Base-by-base conservation (phyloP, 441 rosid species). In the Mallotus repandus region DNA sequence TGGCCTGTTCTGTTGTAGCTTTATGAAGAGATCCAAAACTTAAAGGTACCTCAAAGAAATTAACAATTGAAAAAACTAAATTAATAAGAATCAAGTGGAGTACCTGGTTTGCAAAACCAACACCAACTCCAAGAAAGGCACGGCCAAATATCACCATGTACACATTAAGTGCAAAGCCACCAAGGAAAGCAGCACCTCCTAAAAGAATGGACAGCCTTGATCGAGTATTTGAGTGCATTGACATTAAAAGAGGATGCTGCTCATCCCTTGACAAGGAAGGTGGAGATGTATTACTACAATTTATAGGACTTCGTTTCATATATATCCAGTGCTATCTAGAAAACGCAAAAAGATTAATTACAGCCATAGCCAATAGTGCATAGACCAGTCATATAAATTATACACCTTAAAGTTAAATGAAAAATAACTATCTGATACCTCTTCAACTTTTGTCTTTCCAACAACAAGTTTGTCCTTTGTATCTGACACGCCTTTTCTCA, bases 371-470 rank as follows among this genome's bases (percentile, higher is more conserved):
- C 41, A 35, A 35, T 35, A 35, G 32, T 15, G 35, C 12, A 29
- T 53, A 60, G 48, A 48, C 18, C 25, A 56, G 22, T 56, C 68
- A n/a, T 29, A 41, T 65, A 11, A 66, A 74, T 19, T 4, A 38
- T 49, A 25, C 21, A 25, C 54, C 60, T 16, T 52, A 63, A 41
- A 58, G 35, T 6, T 48, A n/a, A 68, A 57, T 68, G 12, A 15
- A 45, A n/a, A 45, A n/a, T 25, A 41, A 71, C 21, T 38, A 22
- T 9, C 49, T 35, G 3, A 45, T 2, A 94, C 99, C 99, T 94
- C 99, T 88, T 91, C 97, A 19, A 92, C 91, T 86, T 92, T 94
- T n/a, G 76, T 87, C 82, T 94, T 94, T 80, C 99, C 99, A 74
- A 92, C 93, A 60, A 78, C 82, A 69, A 92, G 98, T 77, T 86